Percentiles rank a stretch among this genome's conserved stretches.
Evolutionary conservation across 148 eudicot species (phyloP).

Genomic region (Fagopyrum tataricum): DNA sequence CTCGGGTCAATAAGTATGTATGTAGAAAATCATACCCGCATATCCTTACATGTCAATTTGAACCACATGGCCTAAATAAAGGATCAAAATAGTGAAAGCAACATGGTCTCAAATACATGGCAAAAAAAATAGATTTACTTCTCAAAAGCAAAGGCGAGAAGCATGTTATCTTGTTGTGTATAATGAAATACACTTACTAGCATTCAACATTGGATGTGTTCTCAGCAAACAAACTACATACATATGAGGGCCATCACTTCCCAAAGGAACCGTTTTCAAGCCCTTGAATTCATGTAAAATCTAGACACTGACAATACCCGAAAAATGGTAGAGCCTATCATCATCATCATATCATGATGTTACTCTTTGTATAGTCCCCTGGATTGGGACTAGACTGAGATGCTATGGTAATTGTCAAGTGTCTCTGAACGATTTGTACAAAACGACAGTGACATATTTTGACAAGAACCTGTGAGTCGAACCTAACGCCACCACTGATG

Average conservation of each 20-base stretch:
- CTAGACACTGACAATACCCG: constrained; percentile 4
- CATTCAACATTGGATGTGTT: background rate
- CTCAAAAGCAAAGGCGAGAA: background rate
- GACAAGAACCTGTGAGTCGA: constrained; percentile 66
- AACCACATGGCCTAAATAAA: background rate
- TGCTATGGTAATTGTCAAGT: background rate
- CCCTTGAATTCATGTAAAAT: background rate
- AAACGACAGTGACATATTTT: constrained; percentile 73
- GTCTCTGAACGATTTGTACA: constrained; percentile 50
- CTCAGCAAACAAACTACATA: background rate
- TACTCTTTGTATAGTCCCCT: constrained; percentile 2
- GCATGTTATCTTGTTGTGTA: background rate
- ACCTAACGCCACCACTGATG: constrained; percentile 66
- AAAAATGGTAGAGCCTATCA: background rate
- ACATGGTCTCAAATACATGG: background rate
- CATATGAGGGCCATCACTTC: background rate
- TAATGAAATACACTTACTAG: background rate
- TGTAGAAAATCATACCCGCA: no score
- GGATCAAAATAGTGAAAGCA: background rate
- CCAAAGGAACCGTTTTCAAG: background rate
- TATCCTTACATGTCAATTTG: no score
- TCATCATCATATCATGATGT: background rate
- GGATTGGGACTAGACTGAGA: background rate
- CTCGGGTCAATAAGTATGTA: no score
- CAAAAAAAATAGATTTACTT: background rate